Conservation (phyloP, 495 filamentous ascomycete genomes). For the Geoglossum glabrum region DNA sequence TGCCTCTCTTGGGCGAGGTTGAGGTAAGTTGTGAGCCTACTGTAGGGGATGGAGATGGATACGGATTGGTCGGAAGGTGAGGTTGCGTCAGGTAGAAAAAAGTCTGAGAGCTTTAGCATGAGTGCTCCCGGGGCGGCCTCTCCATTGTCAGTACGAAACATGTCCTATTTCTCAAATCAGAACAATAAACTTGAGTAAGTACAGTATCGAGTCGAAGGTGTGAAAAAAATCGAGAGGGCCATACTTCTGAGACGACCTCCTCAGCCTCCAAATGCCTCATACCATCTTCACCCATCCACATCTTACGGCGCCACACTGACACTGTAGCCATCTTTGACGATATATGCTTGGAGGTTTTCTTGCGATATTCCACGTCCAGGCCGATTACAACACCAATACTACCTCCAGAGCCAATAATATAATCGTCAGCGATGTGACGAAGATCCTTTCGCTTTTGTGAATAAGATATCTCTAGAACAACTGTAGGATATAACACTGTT, state of each 20-base stretch:
- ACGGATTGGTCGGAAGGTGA: neutral
- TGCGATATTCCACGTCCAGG: constrained; percentile 15
- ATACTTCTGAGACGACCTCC: neutral
- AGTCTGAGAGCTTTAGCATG: neutral
- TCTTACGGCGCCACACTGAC: neutral
- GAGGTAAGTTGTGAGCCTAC: neutral
- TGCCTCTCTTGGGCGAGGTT: neutral
- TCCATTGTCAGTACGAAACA: neutral
- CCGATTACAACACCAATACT: constrained; percentile 16
- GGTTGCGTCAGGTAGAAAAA: neutral
- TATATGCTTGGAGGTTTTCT: neutral
- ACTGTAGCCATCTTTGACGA: neutral
- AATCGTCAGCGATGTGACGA: constrained; percentile 15
- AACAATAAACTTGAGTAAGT: neutral
- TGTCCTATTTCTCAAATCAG: neutral
- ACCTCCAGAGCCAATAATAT: constrained; percentile 15
- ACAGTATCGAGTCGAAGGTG: neutral
- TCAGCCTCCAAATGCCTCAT: neutral
- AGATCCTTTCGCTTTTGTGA: constrained; percentile 16
- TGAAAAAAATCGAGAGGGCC: neutral
- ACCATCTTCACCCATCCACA: neutral
- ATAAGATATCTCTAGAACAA: constrained; percentile 20
- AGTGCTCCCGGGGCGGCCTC: neutral
- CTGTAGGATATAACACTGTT: constrained; percentile 7
- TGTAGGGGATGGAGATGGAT: neutral